Base-by-base conservation (phyloP, 2,329 filamentous ascomycete genomes). In the Fusarium tupiense region DNA sequence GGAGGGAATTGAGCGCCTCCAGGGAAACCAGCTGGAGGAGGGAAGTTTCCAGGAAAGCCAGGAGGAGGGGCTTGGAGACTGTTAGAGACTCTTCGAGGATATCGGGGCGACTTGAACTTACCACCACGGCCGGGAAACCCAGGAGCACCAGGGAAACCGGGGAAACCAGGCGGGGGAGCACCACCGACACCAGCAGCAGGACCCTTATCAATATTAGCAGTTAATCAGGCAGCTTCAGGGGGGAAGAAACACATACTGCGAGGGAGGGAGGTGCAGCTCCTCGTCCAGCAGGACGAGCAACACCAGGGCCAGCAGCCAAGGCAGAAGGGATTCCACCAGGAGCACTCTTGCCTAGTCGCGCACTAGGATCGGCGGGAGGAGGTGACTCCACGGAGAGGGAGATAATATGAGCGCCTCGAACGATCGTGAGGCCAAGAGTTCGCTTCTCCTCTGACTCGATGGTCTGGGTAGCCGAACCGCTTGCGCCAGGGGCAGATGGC, bases 401-500 rank as follows among this genome's bases (percentile, higher is more conserved):
- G 73, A 99, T 94, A 72, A 99, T 96, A 78, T 98, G 93, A 65
- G 95, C 94, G 80, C 96, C 96, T 79, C 96, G 94, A 73, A 99
- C 91, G 78, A 99, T 99, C 24, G 94, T 95, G 74, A 99, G 88
- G 66, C 96, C 96, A 41, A 99, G 90, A n/a, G 95, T 97, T 80
- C 96, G 93, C 89, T 98, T 98, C 86, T 98, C 96, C 85, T 99
- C 96, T 20, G 93, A 91, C 85, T 98, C 95, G 78, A 97, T 89
- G 56, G 93, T 90, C 80, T 93, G 89, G 73, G 88, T 86, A 57
- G 89, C 83, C 59, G 89, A 86, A 76, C 90, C 88, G 64, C 88
- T 88, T 75, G 91, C 87, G 71, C 88, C 89, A 29, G 91, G 90
- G 49, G 92, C 91, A 58, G 89, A 84, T 61, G 89, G 86, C 86